Percentiles rank a stretch among this genome's conserved stretches.
Evolutionary conservation across 2,329 filamentous ascomycete genomes (phyloP).

Genomic region (Lecanicillium sp.): DNA sequence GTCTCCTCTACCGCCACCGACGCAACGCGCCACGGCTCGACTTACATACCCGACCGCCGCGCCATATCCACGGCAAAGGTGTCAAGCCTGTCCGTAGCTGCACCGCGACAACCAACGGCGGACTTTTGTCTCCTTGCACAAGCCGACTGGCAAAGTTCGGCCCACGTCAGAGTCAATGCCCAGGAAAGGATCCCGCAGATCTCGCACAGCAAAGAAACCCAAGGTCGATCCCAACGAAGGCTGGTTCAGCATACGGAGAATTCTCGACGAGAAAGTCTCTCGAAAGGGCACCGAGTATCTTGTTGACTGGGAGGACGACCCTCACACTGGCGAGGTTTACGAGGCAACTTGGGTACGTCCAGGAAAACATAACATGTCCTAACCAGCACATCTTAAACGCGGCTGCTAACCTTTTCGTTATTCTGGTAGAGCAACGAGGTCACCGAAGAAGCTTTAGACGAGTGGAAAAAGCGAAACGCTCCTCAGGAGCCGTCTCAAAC

Average conservation of each 20-base stretch:
- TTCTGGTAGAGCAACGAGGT: not conserved
- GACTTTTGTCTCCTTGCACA: too few relatives aligned
- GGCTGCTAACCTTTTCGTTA: not conserved
- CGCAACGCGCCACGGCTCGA: constrained; percentile 17
- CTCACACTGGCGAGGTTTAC: constrained; percentile 22
- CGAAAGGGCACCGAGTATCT: constrained; percentile 23
- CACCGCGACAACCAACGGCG: not conserved
- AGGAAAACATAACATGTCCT: too few relatives aligned
- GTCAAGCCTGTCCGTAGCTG: constrained; percentile 7
- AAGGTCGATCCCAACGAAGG: constrained; percentile 12
- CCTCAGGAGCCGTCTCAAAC: not conserved
- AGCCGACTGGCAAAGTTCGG: not conserved
- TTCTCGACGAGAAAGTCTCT: constrained; percentile 24
- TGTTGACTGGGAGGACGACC: constrained; percentile 29
- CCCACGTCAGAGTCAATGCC: constrained; percentile 20
- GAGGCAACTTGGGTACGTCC: constrained; percentile 24
- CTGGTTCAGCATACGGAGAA: constrained; percentile 26
- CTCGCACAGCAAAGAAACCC: constrained; percentile 4
- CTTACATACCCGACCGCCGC: constrained; percentile 23
- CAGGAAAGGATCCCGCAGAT: constrained; percentile 14
- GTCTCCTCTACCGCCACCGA: not conserved
- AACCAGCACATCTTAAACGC: too few relatives aligned
- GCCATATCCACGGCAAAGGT: constrained; percentile 17
- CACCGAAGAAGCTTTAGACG: not conserved
- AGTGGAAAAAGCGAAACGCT: not conserved